Evolutionary conservation across 108 stramenopile species (phyloP).

Genomic region (Cyclotella choctawhatcheeana): DNA sequence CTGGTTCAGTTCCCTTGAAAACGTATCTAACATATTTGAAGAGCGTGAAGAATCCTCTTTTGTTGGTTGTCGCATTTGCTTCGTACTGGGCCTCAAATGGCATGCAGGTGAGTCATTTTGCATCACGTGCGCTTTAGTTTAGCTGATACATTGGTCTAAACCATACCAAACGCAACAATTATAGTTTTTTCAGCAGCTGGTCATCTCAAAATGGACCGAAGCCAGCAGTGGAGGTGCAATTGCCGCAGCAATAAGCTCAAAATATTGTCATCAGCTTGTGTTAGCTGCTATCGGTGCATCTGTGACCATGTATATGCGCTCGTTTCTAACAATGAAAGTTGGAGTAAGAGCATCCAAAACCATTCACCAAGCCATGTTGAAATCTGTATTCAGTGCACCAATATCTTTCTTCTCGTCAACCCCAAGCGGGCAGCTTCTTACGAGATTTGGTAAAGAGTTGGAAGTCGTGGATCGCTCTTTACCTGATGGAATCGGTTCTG

Average conservation of each 20-base stretch:
- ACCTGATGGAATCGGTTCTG: constrained; percentile 71
- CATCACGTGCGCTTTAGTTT: too few relatives aligned
- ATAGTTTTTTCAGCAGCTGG: constrained; percentile 86
- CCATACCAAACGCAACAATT: too few relatives aligned
- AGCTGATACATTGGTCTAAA: too few relatives aligned
- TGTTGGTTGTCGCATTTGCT: constrained; percentile 61
- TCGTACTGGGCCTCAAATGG: constrained; percentile 75
- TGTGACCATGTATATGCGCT: constrained; percentile 70
- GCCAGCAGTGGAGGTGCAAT: constrained; percentile 52
- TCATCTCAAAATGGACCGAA: constrained; percentile 82
- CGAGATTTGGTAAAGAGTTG: constrained; percentile 90
- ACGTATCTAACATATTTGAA: constrained; percentile 81
- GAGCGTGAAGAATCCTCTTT: constrained; percentile 66
- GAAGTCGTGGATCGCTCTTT: constrained; percentile 77
- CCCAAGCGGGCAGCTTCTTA: constrained; percentile 89
- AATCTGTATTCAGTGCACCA: constrained; percentile 88
- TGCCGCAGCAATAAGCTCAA: constrained; percentile 55
- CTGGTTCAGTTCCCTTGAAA: constrained; percentile 70
- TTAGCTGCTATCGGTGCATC: constrained; percentile 76
- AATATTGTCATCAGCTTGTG: constrained; percentile 64
- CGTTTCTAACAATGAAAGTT: constrained; percentile 70
- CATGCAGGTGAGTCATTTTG: too few relatives aligned
- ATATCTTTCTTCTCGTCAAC: constrained; percentile 93
- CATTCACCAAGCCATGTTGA: constrained; percentile 71
- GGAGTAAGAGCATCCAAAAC: constrained; percentile 70